Conservation (phyloP, 345 rosid genomes). For the Theobroma cacao region DNA sequence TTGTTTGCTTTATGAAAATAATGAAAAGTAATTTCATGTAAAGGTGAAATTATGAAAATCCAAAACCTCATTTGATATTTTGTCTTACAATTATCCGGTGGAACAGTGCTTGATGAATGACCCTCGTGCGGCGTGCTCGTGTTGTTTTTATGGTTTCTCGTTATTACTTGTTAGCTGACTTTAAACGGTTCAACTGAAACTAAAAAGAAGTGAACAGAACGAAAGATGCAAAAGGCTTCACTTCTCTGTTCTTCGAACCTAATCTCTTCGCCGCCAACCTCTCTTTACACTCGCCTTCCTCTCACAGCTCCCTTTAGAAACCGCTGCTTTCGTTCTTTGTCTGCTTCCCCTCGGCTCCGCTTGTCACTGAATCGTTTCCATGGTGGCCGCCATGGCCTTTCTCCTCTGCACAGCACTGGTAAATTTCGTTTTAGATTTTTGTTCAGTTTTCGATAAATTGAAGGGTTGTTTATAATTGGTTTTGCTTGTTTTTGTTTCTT, state of each 20-base stretch:
- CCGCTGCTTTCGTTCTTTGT: constrained; percentile 11
- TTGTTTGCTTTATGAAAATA: too few relatives aligned
- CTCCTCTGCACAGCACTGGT: constrained; percentile 43
- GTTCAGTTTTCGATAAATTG: neutral
- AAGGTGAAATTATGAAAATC: too few relatives aligned
- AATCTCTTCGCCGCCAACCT: constrained; percentile 23
- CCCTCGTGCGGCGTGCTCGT: neutral
- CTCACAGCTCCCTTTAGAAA: constrained; percentile 9
- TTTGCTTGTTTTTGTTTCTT: neutral
- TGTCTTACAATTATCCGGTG: neutral
- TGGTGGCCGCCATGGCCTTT: constrained; percentile 20
- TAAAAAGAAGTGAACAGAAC: neutral
- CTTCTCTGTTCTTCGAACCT: constrained; percentile 43
- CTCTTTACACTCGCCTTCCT: neutral
- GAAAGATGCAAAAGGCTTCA: constrained; percentile 42
- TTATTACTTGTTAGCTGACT: neutral
- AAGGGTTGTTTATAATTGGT: neutral
- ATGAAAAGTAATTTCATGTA: too few relatives aligned
- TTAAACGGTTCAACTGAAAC: neutral
- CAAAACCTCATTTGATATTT: too few relatives aligned
- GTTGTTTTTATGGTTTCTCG: too few relatives aligned
- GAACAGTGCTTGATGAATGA: neutral
- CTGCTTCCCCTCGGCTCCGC: constrained; percentile 24
- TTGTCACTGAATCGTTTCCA: constrained; percentile 24
- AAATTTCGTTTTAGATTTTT: neutral